Percentiles rank a stretch among this genome's conserved stretches.
Conservation (phyloP, 2,329 filamentous ascomycete genomes). For the Septoria petroselini region DNA sequence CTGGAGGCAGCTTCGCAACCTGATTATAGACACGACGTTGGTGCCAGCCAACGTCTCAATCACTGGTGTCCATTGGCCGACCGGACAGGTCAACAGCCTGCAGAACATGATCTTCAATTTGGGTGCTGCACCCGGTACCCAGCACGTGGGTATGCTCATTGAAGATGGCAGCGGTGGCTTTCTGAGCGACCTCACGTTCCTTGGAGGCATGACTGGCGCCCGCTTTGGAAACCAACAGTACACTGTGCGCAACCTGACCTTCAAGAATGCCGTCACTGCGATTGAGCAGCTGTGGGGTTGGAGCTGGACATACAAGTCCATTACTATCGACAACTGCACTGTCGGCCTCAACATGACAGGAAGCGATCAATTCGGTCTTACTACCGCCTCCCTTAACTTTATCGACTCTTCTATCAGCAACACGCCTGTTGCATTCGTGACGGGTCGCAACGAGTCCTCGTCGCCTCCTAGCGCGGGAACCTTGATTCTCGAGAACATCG, state of each 20-base stretch:
- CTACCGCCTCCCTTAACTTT: constrained; percentile 55
- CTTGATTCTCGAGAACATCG: constrained; percentile 56
- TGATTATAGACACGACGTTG: constrained; percentile 58
- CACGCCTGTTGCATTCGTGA: constrained; percentile 50
- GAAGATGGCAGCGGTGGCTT: constrained; percentile 47
- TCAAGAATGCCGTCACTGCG: constrained; percentile 51
- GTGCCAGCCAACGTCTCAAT: constrained; percentile 45
- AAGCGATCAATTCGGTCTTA: constrained; percentile 43
- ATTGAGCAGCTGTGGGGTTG: constrained; percentile 60
- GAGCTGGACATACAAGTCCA: constrained; percentile 49
- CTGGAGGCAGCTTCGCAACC: constrained; percentile 62
- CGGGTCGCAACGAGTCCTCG: constrained; percentile 44
- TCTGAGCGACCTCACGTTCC: constrained; percentile 46
- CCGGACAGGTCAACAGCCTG: constrained; percentile 45
- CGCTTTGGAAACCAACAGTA: constrained; percentile 47
- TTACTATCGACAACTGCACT: constrained; percentile 53
- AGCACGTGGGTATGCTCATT: constrained; percentile 47
- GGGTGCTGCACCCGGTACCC: constrained; percentile 41
- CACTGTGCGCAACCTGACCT: constrained; percentile 56
- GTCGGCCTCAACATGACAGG: constrained; percentile 52
- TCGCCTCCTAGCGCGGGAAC: constrained; percentile 48
- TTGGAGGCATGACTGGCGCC: constrained; percentile 43
- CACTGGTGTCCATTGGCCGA: constrained; percentile 48
- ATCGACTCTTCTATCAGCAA: constrained; percentile 55
- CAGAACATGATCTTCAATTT: constrained; percentile 40